Conservation (phyloP, 1,284 basidiomycete species). For the Ceratorhiza oryzae-sativae region DNA sequence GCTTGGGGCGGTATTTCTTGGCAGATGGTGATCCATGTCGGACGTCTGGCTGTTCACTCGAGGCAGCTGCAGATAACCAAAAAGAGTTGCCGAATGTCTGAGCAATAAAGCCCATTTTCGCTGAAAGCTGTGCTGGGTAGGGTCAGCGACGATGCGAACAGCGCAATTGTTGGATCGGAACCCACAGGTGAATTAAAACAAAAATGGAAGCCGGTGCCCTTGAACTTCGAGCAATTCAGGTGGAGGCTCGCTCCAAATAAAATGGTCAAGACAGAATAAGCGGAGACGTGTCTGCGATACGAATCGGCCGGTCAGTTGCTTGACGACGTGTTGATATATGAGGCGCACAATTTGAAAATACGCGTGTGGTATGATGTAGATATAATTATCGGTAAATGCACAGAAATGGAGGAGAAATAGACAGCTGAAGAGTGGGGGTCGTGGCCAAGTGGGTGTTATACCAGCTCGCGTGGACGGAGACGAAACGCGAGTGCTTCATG, state of each 20-base stretch:
- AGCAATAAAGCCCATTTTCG: constrained; percentile 27
- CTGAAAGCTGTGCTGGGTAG: constrained; percentile 6
- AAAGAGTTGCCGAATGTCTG: constrained; percentile 33
- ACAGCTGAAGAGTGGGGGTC: neutral
- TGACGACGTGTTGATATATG: constrained; percentile 17
- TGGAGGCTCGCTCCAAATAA: neutral
- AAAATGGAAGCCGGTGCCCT: constrained; percentile 19
- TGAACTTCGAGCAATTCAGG: neutral
- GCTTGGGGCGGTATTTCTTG: constrained; percentile 12
- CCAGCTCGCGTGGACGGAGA: neutral
- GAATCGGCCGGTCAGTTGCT: constrained; percentile 5
- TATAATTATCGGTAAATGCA: constrained; percentile 3
- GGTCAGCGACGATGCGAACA: neutral
- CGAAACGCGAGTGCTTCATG: constrained; percentile 18
- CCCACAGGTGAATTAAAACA: constrained; percentile 24
- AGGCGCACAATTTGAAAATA: constrained; percentile 29
- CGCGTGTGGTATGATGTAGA: constrained; percentile 11
- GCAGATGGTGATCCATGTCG: constrained; percentile 4
- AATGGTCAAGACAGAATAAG: neutral
- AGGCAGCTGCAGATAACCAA: constrained; percentile 9
- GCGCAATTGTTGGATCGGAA: neutral
- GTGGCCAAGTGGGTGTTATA: constrained; percentile 24
- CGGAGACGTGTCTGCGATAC: neutral
- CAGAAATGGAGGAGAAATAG: neutral
- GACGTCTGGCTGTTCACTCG: neutral